Conservation (phyloP, 345 rosid genomes). For the Brassica carinata region DNA sequence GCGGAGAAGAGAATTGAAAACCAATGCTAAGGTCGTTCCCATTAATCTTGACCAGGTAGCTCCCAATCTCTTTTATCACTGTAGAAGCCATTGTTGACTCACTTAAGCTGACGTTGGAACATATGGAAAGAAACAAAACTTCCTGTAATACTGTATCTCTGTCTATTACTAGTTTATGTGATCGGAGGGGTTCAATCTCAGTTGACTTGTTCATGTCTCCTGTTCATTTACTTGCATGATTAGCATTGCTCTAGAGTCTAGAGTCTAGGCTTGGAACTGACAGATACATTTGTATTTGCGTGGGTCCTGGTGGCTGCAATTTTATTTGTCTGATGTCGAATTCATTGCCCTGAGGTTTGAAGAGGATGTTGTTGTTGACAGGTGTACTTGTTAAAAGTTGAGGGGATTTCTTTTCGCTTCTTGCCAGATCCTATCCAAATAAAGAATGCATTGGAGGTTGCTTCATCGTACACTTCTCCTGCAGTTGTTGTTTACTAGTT, state of each 20-base stretch:
- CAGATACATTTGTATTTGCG: neutral
- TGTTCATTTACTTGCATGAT: neutral
- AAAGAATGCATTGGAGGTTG: slow-evolving; percentile 90
- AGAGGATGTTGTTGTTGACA: slow-evolving; percentile 30
- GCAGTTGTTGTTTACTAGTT: neutral
- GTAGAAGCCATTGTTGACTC: slow-evolving; percentile 9
- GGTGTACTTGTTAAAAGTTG: slow-evolving; percentile 89
- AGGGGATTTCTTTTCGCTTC: slow-evolving; percentile 94
- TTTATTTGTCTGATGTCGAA: neutral
- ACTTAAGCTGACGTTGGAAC: slow-evolving; percentile 8
- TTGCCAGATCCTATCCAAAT: slow-evolving; percentile 91
- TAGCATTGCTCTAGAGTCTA: neutral
- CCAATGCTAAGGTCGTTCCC: slow-evolving; percentile 81
- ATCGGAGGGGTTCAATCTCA: neutral
- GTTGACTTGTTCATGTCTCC: neutral
- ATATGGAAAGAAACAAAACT: neutral
- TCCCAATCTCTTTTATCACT: neutral
- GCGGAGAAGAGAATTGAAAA: slow-evolving; percentile 70
- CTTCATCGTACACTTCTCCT: slow-evolving; percentile 9
- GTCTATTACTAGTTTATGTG: slow-evolving; percentile 3
- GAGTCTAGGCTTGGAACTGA: neutral
- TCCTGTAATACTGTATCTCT: neutral
- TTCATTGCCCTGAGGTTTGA: neutral
- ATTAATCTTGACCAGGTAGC: slow-evolving; percentile 88
- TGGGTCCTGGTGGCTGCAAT: neutral